Conservation (phyloP, 768 basidiomycete species). For the Leccinum arenicola region DNA sequence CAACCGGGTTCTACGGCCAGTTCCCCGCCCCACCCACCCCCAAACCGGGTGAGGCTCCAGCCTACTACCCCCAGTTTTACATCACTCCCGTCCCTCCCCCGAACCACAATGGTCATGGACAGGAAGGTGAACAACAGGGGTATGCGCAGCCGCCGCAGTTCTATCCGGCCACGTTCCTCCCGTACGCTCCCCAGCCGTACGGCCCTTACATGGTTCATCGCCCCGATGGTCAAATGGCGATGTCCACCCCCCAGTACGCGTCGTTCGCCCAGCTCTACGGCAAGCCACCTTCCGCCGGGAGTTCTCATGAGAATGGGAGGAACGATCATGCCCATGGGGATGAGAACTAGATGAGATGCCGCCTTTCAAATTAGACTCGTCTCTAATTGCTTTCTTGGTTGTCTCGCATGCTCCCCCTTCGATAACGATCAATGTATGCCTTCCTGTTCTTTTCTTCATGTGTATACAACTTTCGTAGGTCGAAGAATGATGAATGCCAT, state of each 20-base stretch:
- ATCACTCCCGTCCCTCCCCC: slow-evolving; percentile 42
- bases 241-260: slow-evolving; percentile 37
- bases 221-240: slow-evolving; percentile 37
- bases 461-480: slow-evolving; percentile 32
- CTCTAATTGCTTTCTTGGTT: slow-evolving; percentile 18
- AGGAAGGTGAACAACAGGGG: slow-evolving; percentile 40
- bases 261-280: slow-evolving; percentile 38
- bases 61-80: slow-evolving; percentile 52
- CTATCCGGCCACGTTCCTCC: slow-evolving; percentile 47
- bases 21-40: slow-evolving; percentile 47
- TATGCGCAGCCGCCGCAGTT: slow-evolving; percentile 42
- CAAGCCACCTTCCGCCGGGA: slow-evolving; percentile 38
- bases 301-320: slow-evolving; percentile 29
- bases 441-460: slow-evolving; percentile 1
- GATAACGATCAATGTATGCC: slow-evolving; percentile 18
- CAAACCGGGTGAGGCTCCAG: slow-evolving; percentile 50
- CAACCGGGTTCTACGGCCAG: slow-evolving; percentile 54
- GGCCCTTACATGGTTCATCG: slow-evolving; percentile 48
- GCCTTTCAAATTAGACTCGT: slow-evolving; percentile 11
- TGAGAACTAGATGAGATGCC: slow-evolving; percentile 30
- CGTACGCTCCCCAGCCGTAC: slow-evolving; percentile 47
- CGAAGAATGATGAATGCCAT: slow-evolving; percentile 19
- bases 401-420: slow-evolving; percentile 12
- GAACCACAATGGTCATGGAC: slow-evolving; percentile 37
- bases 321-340: slow-evolving; percentile 24